Percentiles rank a stretch among this genome's conserved stretches.
Conservation (phyloP, 768 basidiomycete genomes). For the Lepiota venenata region DNA sequence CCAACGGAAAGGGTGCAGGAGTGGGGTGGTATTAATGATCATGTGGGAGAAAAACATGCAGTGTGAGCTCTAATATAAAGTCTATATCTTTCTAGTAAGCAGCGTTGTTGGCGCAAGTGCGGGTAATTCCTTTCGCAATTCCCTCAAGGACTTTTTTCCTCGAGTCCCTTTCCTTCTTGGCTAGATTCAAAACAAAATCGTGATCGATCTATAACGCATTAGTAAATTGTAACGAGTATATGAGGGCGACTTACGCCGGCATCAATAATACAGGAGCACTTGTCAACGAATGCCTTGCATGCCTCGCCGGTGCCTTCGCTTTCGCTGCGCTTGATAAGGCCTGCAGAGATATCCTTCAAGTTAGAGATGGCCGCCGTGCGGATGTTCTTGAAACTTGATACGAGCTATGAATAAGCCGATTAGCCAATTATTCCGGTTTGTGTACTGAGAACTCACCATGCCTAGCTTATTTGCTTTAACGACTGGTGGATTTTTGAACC, state of each 20-base stretch:
- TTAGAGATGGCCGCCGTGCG: constrained; percentile 47
- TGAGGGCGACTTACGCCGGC: constrained; percentile 25
- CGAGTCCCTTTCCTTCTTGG: constrained; percentile 65
- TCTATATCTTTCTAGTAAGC: background rate
- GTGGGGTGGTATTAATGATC: constrained; percentile 5
- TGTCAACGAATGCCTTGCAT: constrained; percentile 49
- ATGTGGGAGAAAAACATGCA: background rate
- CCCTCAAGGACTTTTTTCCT: constrained; percentile 73
- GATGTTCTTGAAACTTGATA: constrained; percentile 60
- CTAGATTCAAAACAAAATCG: constrained; percentile 58
- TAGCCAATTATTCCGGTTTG: constrained; percentile 1
- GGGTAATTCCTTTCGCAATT: constrained; percentile 64
- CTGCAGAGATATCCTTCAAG: constrained; percentile 55
- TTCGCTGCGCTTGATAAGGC: constrained; percentile 49
- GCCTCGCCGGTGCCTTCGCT: constrained; percentile 47
- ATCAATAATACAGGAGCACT: constrained; percentile 38
- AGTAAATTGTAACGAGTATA: constrained; percentile 8
- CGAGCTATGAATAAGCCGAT: constrained; percentile 42
- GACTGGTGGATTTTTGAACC: constrained; percentile 69
- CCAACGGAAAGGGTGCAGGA: background rate
- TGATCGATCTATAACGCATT: constrained; percentile 55
- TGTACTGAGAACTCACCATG: constrained; percentile 40
- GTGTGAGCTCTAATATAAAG: background rate
- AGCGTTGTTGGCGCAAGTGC: constrained; percentile 41
- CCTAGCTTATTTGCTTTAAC: constrained; percentile 75